Conservation (phyloP, 1,284 basidiomycete species). For the Porodaedalea pini region DNA sequence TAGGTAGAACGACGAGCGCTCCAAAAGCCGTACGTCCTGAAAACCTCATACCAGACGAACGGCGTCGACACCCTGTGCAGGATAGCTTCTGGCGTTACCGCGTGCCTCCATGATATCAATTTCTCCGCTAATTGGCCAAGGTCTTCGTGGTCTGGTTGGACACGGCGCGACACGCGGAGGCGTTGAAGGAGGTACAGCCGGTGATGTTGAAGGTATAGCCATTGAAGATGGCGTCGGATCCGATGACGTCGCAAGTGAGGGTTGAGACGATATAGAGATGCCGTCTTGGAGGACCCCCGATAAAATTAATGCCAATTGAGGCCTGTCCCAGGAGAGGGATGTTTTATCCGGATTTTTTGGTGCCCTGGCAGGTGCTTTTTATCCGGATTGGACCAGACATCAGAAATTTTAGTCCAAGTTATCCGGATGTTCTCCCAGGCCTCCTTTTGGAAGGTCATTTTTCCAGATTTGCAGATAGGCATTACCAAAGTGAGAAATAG, state of each 20-base stretch:
- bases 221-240: conserved; percentile 53
- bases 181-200: conserved; percentile 60
- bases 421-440: too few relatives aligned
- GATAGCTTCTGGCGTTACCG: conserved; percentile 61
- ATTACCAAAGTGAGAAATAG: too few relatives aligned
- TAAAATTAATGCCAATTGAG: too few relatives aligned
- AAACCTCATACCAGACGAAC: conserved; percentile 62
- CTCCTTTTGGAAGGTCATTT: too few relatives aligned
- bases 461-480: too few relatives aligned
- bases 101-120: conserved; percentile 78
- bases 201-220: conserved; percentile 81
- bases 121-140: conserved; percentile 77
- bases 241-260: conserved; percentile 73
- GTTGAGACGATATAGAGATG: conserved; percentile 83
- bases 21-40: conserved; percentile 65
- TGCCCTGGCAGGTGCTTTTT: too few relatives aligned
- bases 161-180: conserved; percentile 57
- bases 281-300: too few relatives aligned
- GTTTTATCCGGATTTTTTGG: too few relatives aligned
- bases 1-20: conserved; percentile 60
- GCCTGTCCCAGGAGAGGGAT: too few relatives aligned
- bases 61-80: conserved; percentile 65
- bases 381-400: too few relatives aligned
- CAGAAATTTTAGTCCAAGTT: too few relatives aligned
- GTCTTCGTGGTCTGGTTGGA: conserved; percentile 52